Conservation (phyloP, 495 filamentous ascomycete genomes). For the Hypoxylon rickii region DNA sequence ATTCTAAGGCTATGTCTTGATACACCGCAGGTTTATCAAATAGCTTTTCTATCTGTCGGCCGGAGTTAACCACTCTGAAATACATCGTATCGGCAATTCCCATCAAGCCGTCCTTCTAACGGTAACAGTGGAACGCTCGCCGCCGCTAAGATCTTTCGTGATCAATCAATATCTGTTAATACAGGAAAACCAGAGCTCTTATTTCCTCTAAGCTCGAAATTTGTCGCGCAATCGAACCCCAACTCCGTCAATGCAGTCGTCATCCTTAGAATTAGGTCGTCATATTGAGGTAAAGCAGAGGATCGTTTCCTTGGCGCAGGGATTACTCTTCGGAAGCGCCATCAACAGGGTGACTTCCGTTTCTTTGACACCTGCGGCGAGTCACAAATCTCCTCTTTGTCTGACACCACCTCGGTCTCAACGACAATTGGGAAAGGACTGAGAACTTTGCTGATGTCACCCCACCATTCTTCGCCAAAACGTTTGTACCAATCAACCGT, state of each 20-base stretch:
- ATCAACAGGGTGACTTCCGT: slow-evolving; percentile 51
- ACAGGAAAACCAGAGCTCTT: slow-evolving; percentile 1
- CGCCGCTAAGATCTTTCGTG: slow-evolving; percentile 5
- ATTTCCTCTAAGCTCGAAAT: neutral
- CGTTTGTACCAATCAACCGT: slow-evolving; percentile 73
- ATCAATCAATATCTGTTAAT: slow-evolving; percentile 6
- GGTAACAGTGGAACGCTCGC: neutral
- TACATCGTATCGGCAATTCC: too few species aligned
- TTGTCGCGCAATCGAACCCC: slow-evolving; percentile 2
- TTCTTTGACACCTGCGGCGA: slow-evolving; percentile 42
- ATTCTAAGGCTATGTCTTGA: too few species aligned
- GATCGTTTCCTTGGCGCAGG: neutral
- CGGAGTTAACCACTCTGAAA: too few species aligned
- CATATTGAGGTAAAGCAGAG: neutral
- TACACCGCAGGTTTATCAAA: too few species aligned
- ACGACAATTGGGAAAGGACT: slow-evolving; percentile 62
- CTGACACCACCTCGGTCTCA: slow-evolving; percentile 53
- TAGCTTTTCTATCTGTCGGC: too few species aligned
- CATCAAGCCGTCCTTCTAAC: neutral
- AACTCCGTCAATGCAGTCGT: slow-evolving; percentile 19
- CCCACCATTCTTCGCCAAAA: slow-evolving; percentile 72
- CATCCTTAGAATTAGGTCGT: neutral
- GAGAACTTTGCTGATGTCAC: slow-evolving; percentile 67
- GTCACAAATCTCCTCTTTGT: slow-evolving; percentile 54
- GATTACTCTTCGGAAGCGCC: slow-evolving; percentile 43